phyloP scores from a whole-genome alignment of 257 asterid genomes.

The Nicotiana obtusifolia region DNA sequence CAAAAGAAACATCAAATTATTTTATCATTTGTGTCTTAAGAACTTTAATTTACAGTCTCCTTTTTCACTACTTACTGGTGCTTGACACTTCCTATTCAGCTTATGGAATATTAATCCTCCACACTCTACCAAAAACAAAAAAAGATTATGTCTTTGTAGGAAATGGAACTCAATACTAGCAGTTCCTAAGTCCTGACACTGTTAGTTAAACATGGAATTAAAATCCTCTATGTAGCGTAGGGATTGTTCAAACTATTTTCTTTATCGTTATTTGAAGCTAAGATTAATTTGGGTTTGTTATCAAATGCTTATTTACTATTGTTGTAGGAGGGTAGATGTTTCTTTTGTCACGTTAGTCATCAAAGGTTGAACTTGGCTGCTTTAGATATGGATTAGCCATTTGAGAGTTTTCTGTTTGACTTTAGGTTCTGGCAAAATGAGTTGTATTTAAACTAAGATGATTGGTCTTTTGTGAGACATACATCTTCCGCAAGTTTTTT shows the following conservation, averaged over 20 bases:
- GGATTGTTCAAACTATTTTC: no score
- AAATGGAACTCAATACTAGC: neutral
- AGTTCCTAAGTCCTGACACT: no score
- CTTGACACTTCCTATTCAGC: no score
- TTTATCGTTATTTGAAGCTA: neutral
- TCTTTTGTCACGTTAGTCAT: neutral
- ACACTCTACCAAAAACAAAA: no score
- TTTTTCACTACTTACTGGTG: neutral
- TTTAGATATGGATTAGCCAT: neutral
- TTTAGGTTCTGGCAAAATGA: neutral
- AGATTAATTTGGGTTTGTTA: neutral
- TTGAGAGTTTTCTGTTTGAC: neutral
- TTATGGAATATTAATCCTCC: no score
- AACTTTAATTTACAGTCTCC: no score
- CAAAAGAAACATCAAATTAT: no score
- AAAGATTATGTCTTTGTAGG: neutral
- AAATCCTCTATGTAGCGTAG: no score
- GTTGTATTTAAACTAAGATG: neutral
- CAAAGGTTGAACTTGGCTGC: neutral
- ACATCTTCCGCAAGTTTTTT: neutral
- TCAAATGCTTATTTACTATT: neutral
- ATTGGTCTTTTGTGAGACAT: neutral
- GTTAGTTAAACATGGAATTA: no score
- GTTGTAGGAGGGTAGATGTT: neutral
- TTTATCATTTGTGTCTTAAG: neutral